Evolutionary conservation across 805 yeast species (phyloP), one percentile per base, ranked within the genome.

Genomic region (Suhomyces pyralidae): DNA sequence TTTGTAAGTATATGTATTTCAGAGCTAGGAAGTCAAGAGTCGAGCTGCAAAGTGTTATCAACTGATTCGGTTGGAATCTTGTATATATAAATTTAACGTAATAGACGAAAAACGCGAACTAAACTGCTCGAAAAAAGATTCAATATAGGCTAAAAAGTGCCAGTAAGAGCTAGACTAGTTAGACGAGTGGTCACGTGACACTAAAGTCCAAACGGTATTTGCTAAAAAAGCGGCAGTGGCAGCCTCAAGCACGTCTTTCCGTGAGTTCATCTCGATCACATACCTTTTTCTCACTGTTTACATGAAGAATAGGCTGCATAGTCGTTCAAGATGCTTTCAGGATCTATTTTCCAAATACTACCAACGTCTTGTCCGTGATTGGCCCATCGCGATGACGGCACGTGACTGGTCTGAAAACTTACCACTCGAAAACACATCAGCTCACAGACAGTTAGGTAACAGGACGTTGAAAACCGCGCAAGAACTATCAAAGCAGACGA

Each of bases 351-450:
- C 8, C n/a, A 10, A 8, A 19, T 17, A 46, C 32, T 46, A 30
- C 48, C 48, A 46, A 46, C 40, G 30, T 36, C 40, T 32, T 1
- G n/a, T 24, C 19, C 10, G 32, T 50, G 46, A 50, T 50, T 50
- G 53, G 53, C 36, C 15, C 17, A 46, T n/a, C 24, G 10, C n/a
- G 14, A 26, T 14, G 17, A 5, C 3, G 2, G 8, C 54, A 51
- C 54, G 54, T 51, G 54, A 51, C 42, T 4, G 40, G 9, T 9
- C 46, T 9, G 25, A 45, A 45, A 45, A 26, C 34, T 10, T 38
- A 17, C 42, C 20, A 19, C 5, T 38, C 9, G 42, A 38, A 38
- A 38, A 38, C 17, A 17, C 42, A 38, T 38, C 42, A 38, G 42
- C 36, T 32, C 17, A n/a, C 3, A 32, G 36, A n/a, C 36, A n/a